phyloP scores from a whole-genome alignment of 192 early-diverging fungal genomes.

The Thoreauomyces humboldtii region DNA sequence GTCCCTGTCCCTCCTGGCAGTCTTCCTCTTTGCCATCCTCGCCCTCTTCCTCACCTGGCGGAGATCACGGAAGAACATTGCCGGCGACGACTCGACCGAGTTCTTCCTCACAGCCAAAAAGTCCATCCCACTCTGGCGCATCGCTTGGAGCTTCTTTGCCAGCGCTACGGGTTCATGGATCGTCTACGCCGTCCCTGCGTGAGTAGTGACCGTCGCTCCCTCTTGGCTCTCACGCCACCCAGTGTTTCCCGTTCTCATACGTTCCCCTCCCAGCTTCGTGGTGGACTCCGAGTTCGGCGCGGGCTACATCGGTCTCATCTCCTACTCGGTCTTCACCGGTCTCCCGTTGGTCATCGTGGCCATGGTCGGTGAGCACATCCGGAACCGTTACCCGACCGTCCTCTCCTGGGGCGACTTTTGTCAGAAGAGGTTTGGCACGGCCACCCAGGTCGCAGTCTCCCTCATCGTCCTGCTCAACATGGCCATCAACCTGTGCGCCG shows the following conservation, averaged over 20 bases:
- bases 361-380: conserved; percentile 33
- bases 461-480: conserved; percentile 44
- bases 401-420: conserved; percentile 37
- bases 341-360: conserved; percentile 42
- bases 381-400: conserved; percentile 25
- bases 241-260: neutral
- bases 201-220: neutral
- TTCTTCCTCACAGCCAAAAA: conserved; percentile 49
- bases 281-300: conserved; percentile 30
- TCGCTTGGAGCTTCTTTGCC: conserved; percentile 44
- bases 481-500: conserved; percentile 33
- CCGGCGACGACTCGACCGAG: conserved; percentile 28
- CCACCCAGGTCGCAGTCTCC: conserved; percentile 34
- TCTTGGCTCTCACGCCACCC: neutral
- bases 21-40: conserved; percentile 28
- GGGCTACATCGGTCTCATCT: conserved; percentile 43
- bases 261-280: conserved; percentile 18
- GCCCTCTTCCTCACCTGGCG: conserved; percentile 18
- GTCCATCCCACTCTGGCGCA: conserved; percentile 28
- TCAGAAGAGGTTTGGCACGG: conserved; percentile 34
- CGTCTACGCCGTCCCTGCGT: neutral
- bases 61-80: neutral
- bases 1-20: conserved; percentile 3
- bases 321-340: conserved; percentile 39
- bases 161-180: conserved; percentile 41